Base-by-base conservation (phyloP, 768 basidiomycete genomes). In the Dacryopinax primogenitus region DNA sequence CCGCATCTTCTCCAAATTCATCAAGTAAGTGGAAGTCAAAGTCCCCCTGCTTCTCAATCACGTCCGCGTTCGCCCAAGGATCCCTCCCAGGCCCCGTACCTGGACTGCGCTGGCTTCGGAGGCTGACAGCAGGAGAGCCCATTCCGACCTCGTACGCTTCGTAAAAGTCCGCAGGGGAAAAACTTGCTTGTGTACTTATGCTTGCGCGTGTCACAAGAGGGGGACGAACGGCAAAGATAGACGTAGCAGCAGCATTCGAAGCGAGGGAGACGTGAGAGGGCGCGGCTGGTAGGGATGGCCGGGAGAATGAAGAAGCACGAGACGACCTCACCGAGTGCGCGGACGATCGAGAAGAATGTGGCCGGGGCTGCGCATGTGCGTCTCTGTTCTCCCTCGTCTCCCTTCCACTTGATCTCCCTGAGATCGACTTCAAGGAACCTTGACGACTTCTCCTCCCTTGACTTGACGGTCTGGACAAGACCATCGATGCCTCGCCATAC, bases 141-240 rank as follows among this genome's bases (percentile, higher is more conserved):
- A 58, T 58, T 13, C 51, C 51, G 26, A 58, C 26, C 51, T 58
- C 51, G 51, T 58, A 58, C 30, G 51, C 51, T 21, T 58, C 51
- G 51, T 58, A 58, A 23, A 58, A 30, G 51, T 58, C 51, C 15
- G 51, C 51, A 21, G 51, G 51, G 23, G 51, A 58, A 30, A 58
- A 58, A 21, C 51, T 58, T 30, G 51, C 51, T 21, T 58, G 51
- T 4, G 51, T 58, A 18, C 51, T 58, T 30, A 30, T 58, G 30
- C 51, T 58, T 13, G 51, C 51, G 30, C 51, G 51, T 9, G 51
- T 58, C 2, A 58, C 51, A 15, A 58, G 51, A 23, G 51, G 51
- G 9, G 51, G 51, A 15, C 51, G 51, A 21, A 58, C 51, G 51
- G 51, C 13, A 21, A 58, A 58, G 13, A 30, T 23, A 39, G 37